phyloP scores from a whole-genome alignment of 2,329 filamentous ascomycete genomes.

The Mollisiaceae sp. region DNA sequence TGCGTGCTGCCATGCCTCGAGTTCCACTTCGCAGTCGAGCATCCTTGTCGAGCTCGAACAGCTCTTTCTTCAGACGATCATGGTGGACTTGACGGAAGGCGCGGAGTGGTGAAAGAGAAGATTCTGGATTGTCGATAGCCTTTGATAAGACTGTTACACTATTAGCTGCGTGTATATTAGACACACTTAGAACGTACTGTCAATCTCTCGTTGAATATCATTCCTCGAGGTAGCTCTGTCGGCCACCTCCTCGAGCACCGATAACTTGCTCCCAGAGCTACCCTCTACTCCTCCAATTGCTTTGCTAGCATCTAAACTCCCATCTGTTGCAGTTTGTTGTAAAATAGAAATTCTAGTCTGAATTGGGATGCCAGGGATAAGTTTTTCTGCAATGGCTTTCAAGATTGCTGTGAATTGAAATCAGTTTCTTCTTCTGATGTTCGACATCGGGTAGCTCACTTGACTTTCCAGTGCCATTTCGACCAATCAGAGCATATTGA shows the following conservation, averaged over 20 bases:
- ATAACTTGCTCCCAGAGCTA: slow-evolving; percentile 41
- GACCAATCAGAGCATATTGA: slow-evolving; percentile 78
- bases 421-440: background rate
- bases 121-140: slow-evolving; percentile 59
- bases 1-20: slow-evolving; percentile 76
- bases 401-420: slow-evolving; percentile 60
- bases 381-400: slow-evolving; percentile 75
- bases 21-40: slow-evolving; percentile 76
- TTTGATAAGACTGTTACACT: slow-evolving; percentile 55
- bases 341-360: slow-evolving; percentile 69
- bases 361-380: slow-evolving; percentile 77
- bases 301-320: slow-evolving; percentile 44
- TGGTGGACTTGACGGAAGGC: slow-evolving; percentile 67
- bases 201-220: slow-evolving; percentile 64
- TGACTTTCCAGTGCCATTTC: slow-evolving; percentile 84
- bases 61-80: slow-evolving; percentile 62
- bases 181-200: slow-evolving; percentile 49
- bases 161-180: background rate
- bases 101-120: slow-evolving; percentile 62
- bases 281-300: slow-evolving; percentile 25
- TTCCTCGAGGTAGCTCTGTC: slow-evolving; percentile 62
- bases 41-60: slow-evolving; percentile 75
- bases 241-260: slow-evolving; percentile 72
- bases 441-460: slow-evolving; percentile 53
- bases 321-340: slow-evolving; percentile 62